Percentiles rank a stretch among this genome's conserved stretches.
Conservation (phyloP, 106 monocot genomes). For the Gastrodia elata region DNA sequence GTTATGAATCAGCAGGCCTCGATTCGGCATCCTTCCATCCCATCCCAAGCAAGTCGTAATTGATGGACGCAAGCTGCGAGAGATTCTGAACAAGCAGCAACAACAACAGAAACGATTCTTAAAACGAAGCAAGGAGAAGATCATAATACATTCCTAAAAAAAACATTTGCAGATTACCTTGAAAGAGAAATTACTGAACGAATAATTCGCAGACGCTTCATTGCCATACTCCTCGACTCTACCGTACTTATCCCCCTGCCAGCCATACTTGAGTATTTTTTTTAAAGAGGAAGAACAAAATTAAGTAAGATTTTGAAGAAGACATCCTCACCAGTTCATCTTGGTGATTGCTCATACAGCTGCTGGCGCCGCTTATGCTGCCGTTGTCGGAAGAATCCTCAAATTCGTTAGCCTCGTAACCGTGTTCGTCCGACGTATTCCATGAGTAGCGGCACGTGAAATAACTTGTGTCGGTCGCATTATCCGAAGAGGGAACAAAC, state of each 20-base stretch:
- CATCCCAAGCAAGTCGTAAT: slow-evolving; percentile 83
- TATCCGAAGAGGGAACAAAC: slow-evolving; percentile 91
- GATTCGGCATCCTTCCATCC: slow-evolving; percentile 69
- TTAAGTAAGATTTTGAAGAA: background rate
- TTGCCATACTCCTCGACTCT: slow-evolving; percentile 66
- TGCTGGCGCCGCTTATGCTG: slow-evolving; percentile 78
- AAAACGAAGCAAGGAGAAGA: background rate
- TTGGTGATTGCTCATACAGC: slow-evolving; percentile 73
- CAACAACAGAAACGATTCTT: background rate
- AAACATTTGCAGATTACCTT: slow-evolving; percentile 44
- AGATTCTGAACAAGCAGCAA: slow-evolving; percentile 51
- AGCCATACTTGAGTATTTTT: slow-evolving; percentile 10
- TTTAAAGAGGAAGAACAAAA: background rate
- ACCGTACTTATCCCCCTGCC: slow-evolving; percentile 62
- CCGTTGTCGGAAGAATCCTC: slow-evolving; percentile 88
- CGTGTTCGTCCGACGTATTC: slow-evolving; percentile 86
- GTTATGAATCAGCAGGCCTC: slow-evolving; percentile 30
- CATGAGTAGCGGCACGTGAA: slow-evolving; percentile 91
- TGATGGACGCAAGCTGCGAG: slow-evolving; percentile 92
- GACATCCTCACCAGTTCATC: slow-evolving; percentile 54
- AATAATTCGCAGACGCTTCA: slow-evolving; percentile 57
- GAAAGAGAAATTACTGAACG: slow-evolving; percentile 98
- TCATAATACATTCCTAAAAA: no score
- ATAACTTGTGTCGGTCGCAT: slow-evolving; percentile 90
- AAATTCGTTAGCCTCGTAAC: slow-evolving; percentile 73